Evolutionary conservation across 2,329 filamentous ascomycete species (phyloP).

Genomic region (Macrophomina pseudophaseolina): DNA sequence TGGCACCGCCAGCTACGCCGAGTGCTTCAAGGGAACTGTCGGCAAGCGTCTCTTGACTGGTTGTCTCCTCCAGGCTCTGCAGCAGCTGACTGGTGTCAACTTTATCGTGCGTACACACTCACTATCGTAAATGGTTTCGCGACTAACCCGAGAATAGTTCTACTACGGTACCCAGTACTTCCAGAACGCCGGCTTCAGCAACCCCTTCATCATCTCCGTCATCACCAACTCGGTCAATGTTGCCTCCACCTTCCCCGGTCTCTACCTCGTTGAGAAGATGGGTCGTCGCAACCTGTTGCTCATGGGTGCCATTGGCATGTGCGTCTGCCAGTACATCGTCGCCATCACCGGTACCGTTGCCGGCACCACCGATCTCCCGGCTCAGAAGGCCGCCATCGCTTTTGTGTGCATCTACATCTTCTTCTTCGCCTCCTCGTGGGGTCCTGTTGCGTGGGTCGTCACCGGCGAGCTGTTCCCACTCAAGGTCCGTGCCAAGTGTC

Average conservation of each 20-base stretch:
- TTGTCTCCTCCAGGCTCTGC: slow-evolving; percentile 77
- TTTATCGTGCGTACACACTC: slow-evolving; percentile 42
- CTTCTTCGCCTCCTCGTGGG: slow-evolving; percentile 81
- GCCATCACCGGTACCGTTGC: slow-evolving; percentile 48
- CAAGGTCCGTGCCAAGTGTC: slow-evolving; percentile 55
- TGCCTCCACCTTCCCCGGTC: slow-evolving; percentile 71
- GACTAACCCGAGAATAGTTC: slow-evolving; percentile 16
- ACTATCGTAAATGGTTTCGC: neutral
- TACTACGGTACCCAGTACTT: slow-evolving; percentile 42
- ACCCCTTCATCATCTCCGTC: slow-evolving; percentile 70
- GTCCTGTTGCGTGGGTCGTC: slow-evolving; percentile 72
- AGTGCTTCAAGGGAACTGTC: slow-evolving; percentile 53
- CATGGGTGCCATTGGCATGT: slow-evolving; percentile 76
- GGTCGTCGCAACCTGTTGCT: slow-evolving; percentile 77
- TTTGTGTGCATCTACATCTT: slow-evolving; percentile 73
- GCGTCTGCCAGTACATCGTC: slow-evolving; percentile 49
- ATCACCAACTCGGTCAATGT: slow-evolving; percentile 82
- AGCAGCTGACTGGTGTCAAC: slow-evolving; percentile 68
- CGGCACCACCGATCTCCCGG: slow-evolving; percentile 42
- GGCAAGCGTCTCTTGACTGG: slow-evolving; percentile 72
- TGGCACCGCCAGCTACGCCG: slow-evolving; percentile 49
- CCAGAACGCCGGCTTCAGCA: slow-evolving; percentile 45
- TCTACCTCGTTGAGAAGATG: slow-evolving; percentile 79
- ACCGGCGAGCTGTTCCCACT: slow-evolving; percentile 51
- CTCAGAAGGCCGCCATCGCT: slow-evolving; percentile 46